These are phyloP conservation scores for Epichloe scottii DNA, from an alignment of 2,329 filamentous ascomycete genomes.

Conservation along the genomic window DNA sequence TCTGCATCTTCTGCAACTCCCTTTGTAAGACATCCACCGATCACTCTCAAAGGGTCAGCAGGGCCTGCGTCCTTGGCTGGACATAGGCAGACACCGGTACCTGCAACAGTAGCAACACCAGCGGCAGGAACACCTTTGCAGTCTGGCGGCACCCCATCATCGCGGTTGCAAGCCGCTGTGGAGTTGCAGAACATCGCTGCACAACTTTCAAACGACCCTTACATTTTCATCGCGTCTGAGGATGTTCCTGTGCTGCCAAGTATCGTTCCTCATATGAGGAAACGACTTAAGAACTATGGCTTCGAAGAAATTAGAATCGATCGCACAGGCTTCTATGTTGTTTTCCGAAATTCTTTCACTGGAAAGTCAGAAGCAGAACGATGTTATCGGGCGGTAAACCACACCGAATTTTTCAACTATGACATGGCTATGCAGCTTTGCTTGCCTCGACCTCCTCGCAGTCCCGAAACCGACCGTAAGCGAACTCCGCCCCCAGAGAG, in stretches of 20 bases:
- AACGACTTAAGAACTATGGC: slow-evolving; percentile 69
- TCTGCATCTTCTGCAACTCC: slow-evolving; percentile 13
- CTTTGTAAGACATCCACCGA: slow-evolving; percentile 52
- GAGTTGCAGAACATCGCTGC: slow-evolving; percentile 55
- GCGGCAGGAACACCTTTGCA: slow-evolving; percentile 15
- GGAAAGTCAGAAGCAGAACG: slow-evolving; percentile 72
- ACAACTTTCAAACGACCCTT: slow-evolving; percentile 67
- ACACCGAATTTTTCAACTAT: slow-evolving; percentile 82
- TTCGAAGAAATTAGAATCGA: slow-evolving; percentile 78
- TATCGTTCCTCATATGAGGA: slow-evolving; percentile 82
- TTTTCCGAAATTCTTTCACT: slow-evolving; percentile 68
- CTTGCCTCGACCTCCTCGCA: slow-evolving; percentile 18
- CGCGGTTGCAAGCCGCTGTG: slow-evolving; percentile 34
- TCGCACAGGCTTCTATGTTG: slow-evolving; percentile 75
- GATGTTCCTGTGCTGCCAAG: slow-evolving; percentile 78
- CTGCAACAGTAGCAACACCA: background rate
- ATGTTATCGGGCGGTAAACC: slow-evolving; percentile 68
- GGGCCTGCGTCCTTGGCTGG: slow-evolving; percentile 29
- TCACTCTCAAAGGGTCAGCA: slow-evolving; percentile 76
- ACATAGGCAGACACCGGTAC: slow-evolving; percentile 11
- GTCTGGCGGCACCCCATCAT: slow-evolving; percentile 13
- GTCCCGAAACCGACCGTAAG: slow-evolving; percentile 15
- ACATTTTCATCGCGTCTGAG: slow-evolving; percentile 77
- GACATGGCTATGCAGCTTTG: slow-evolving; percentile 77
- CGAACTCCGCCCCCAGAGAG: slow-evolving; percentile 24